Base-by-base conservation (phyloP, 1,139 yeast genomes). In the Hanseniaspora uvarum region DNA sequence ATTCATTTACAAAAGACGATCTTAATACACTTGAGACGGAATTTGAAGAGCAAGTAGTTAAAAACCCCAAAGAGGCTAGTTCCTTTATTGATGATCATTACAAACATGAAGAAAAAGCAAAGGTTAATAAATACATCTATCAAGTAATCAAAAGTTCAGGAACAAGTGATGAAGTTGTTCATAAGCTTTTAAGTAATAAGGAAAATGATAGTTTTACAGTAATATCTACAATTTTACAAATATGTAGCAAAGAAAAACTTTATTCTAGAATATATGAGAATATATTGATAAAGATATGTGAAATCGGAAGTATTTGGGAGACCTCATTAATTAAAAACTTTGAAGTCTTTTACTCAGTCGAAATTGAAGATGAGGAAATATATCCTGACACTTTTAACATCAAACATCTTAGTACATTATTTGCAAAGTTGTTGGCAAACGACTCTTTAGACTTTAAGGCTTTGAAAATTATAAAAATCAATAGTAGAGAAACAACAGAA, bases 111-210 rank as follows among this genome's bases (percentile, higher is more conserved):
- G 45, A 55, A 59, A 61, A 44, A 53, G 62, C 63, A 38, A 72
- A 82, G 52, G 71, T 59, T 85, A 87, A 59, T 85, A 87, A 62
- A 77, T 78, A 1, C 36, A 84, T 89, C 1, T 89, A 89, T 62
- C 71, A 88, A 47, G 83, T 94, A 0, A 72, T 92, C 31, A 88
- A 86, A 85, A 86, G 96, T n/a, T 82, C 96, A 55, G 78, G 89
- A 80, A 83, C 95, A 0, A 81, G 92, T 2, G 95, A 87, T 60
- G 99, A 92, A 71, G 94, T 95, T 0, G 88, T 86, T 0, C 97
- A 89, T 67, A 89, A 89, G 65, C 69, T 92, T 12, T 61, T 86
- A 44, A 76, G 76, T 62, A 63, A 82, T 18, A 68, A 73, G 5
- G 65, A 74, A 2, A 65, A 70, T 5, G 66, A 68, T 23, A 73